phyloP scores from a whole-genome alignment of 2,329 filamentous ascomycete species.

The Cladophialophora exuberans region DNA sequence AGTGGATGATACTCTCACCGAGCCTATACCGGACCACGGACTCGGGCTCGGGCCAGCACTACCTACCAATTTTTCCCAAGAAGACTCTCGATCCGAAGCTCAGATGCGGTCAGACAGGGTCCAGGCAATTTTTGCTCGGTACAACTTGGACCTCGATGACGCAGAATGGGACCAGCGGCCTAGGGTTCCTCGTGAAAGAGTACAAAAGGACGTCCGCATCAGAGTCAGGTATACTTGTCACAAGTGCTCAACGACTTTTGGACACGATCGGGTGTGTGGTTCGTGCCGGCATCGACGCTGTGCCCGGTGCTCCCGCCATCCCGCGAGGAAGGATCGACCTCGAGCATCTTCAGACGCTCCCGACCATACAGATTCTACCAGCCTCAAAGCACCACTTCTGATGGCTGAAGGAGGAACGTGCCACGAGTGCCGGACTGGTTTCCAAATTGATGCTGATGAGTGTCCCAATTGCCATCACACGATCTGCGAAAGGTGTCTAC shows the following conservation, averaged over 20 bases:
- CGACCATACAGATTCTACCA: background rate
- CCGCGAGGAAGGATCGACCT: constrained; percentile 64
- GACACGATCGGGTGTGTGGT: constrained; percentile 71
- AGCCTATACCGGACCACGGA: background rate
- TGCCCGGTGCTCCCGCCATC: constrained; percentile 76
- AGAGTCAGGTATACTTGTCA: constrained; percentile 68
- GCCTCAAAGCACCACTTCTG: background rate
- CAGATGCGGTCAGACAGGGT: constrained; percentile 48
- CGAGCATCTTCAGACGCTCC: constrained; percentile 4
- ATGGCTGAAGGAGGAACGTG: constrained; percentile 20
- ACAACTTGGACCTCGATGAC: constrained; percentile 48
- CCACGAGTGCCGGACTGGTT: constrained; percentile 30
- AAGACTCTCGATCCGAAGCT: constrained; percentile 6
- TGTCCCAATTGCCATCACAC: constrained; percentile 32
- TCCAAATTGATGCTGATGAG: constrained; percentile 20
- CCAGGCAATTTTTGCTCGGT: constrained; percentile 50
- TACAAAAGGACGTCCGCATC: constrained; percentile 52
- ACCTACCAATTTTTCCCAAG: background rate
- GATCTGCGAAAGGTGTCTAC: constrained; percentile 30
- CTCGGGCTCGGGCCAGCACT: background rate
- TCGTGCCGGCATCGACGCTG: constrained; percentile 80
- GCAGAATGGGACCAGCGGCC: constrained; percentile 44
- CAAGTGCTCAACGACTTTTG: constrained; percentile 75
- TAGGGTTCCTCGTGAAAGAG: constrained; percentile 41
- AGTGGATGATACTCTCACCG: constrained; percentile 20